These are phyloP conservation scores for Tolypocladium cylindrosporum DNA, from an alignment of 2,329 filamentous ascomycete species.

Conservation along the genomic window DNA sequence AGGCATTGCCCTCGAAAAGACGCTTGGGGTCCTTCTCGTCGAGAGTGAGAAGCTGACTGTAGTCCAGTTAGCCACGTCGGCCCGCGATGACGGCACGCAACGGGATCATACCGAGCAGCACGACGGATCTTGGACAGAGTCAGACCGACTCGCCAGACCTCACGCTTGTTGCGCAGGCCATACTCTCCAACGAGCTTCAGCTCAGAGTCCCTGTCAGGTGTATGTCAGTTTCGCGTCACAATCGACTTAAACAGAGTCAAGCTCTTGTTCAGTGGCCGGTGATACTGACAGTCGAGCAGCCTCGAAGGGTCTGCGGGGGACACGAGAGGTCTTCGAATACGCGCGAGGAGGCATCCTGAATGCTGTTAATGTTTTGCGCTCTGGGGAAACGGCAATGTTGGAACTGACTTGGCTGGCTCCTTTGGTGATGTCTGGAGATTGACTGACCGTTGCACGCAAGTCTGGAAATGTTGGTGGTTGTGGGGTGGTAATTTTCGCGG, in stretches of 20 bases:
- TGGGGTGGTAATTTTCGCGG: conserved; percentile 21
- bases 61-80: conserved; percentile 12
- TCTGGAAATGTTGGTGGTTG: conserved; percentile 20
- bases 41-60: conserved; percentile 97
- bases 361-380: conserved; percentile 16
- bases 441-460: conserved; percentile 16
- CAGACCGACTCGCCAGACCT: conserved; percentile 99
- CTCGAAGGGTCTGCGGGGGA: conserved; percentile 97
- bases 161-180: conserved; percentile 99
- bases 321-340: conserved; percentile 99
- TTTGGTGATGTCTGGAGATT: conserved; percentile 23
- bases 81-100: background rate
- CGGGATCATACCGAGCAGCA: conserved; percentile 78
- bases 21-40: conserved; percentile 99
- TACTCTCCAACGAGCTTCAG: conserved; percentile 99
- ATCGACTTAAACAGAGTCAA: conserved; percentile 95
- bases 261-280: conserved; percentile 97
- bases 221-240: conserved; percentile 63
- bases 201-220: conserved; percentile 79
- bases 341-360: conserved; percentile 40
- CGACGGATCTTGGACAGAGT: conserved; percentile 99
- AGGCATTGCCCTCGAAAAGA: conserved; percentile 99
- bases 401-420: conserved; percentile 30
- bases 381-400: conserved; percentile 4
- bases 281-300: conserved; percentile 98